phyloP scores from a whole-genome alignment of 2,329 filamentous ascomycete species.

The Trichothecium roseum region DNA sequence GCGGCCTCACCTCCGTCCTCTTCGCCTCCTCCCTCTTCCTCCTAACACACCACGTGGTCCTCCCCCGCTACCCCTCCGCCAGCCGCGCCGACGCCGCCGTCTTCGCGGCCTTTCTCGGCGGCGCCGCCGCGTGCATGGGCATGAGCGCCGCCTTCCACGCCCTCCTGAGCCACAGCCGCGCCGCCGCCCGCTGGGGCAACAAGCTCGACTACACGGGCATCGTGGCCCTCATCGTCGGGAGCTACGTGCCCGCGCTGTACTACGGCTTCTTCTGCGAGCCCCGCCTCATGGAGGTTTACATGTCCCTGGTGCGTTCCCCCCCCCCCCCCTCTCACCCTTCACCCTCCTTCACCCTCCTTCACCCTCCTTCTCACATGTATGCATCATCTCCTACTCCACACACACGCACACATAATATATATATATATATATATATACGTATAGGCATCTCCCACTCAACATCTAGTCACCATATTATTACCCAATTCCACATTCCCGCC shows the following conservation, averaged over 20 bases:
- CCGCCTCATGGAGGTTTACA: slow-evolving; percentile 57
- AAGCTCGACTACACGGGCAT: slow-evolving; percentile 94
- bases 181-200: slow-evolving; percentile 75
- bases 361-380: too few relatives aligned
- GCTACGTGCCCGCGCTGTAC: slow-evolving; percentile 79
- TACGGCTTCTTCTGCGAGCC: slow-evolving; percentile 73
- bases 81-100: slow-evolving; percentile 54
- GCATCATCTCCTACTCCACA: too few relatives aligned
- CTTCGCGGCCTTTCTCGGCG: slow-evolving; percentile 70
- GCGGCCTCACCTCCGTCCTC: slow-evolving; percentile 46
- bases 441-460: too few relatives aligned
- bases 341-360: too few relatives aligned
- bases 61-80: slow-evolving; percentile 58
- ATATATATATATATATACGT: too few relatives aligned
- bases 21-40: slow-evolving; percentile 28
- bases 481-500: too few relatives aligned
- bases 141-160: slow-evolving; percentile 83
- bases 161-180: slow-evolving; percentile 72
- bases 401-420: too few relatives aligned
- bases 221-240: slow-evolving; percentile 81
- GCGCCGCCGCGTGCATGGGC: slow-evolving; percentile 61
- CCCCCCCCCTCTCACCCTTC: neutral
- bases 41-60: slow-evolving; percentile 37
- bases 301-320: slow-evolving; percentile 35
- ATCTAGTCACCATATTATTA: too few relatives aligned